Evolutionary conservation across 306 rosid species (phyloP).

Genomic region (Vigna mungo): DNA sequence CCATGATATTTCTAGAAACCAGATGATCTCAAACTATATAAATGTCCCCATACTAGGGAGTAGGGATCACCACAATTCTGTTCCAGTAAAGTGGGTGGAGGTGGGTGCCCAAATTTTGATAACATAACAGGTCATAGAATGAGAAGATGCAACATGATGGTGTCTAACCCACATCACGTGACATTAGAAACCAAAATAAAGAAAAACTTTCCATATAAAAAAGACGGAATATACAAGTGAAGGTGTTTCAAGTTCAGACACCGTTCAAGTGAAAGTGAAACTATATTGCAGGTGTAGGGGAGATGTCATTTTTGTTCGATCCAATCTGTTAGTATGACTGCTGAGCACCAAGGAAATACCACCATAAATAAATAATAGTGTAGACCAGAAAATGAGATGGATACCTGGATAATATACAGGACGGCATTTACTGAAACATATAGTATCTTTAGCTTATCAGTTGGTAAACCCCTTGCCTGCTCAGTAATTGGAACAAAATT

Average conservation of each 20-base stretch:
- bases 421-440: constrained; percentile 74
- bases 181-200: not conserved
- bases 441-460: constrained; percentile 77
- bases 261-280: constrained; percentile 7
- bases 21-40: not conserved
- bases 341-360: not conserved
- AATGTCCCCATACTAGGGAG: not conserved
- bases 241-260: not conserved
- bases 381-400: constrained; percentile 29
- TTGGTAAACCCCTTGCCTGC: constrained; percentile 94
- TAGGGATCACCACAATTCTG: not conserved
- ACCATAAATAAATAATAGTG: not conserved
- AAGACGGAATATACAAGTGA: not conserved
- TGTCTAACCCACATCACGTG: not conserved
- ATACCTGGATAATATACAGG: constrained; percentile 83
- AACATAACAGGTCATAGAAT: constrained; percentile 16
- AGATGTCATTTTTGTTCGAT: constrained; percentile 2
- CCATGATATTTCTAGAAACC: constrained; percentile 9
- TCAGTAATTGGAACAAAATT: constrained; percentile 35
- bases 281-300: not conserved
- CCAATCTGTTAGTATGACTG: not conserved
- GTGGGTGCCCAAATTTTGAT: constrained; percentile 15
- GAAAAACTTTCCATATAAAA: constrained; percentile 4
- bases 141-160: constrained; percentile 1
- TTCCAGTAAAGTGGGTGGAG: constrained; percentile 8